Conservation (phyloP, 2,329 filamentous ascomycete genomes). For the Colletotrichum noveboracense region DNA sequence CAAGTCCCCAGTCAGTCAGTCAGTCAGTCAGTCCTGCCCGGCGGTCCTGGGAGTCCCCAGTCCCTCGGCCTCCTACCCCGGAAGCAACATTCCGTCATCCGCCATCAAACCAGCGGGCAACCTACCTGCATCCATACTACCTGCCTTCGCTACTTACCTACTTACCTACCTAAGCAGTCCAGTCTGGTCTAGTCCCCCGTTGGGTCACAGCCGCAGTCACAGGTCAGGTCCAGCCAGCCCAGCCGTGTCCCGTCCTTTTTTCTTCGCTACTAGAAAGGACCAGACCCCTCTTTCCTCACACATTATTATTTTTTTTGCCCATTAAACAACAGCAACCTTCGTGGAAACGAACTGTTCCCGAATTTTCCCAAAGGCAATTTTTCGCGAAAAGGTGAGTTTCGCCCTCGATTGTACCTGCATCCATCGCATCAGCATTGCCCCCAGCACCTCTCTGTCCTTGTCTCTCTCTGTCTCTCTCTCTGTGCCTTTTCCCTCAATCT, state of each 20-base stretch:
- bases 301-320: slow-evolving; percentile 12
- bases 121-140: background rate
- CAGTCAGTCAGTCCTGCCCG: background rate
- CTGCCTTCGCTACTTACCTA: background rate
- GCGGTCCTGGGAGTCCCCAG: background rate
- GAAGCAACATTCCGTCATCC: background rate
- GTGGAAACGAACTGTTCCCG: background rate
- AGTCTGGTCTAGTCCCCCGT: background rate
- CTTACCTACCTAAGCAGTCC: background rate
- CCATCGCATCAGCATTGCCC: background rate
- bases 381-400: slow-evolving; percentile 20
- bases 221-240: background rate
- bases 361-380: slow-evolving; percentile 5
- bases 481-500: background rate
- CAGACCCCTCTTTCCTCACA: slow-evolving; percentile 20
- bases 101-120: background rate
- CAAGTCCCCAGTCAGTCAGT: background rate
- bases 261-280: slow-evolving; percentile 1
- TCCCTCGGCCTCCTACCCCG: background rate
- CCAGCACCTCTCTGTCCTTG: background rate
- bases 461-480: background rate
- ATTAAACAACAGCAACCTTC: slow-evolving; percentile 8
- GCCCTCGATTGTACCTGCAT: background rate
- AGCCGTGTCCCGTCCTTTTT: background rate
- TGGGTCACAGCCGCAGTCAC: background rate